Base-by-base conservation (phyloP, 2,329 filamentous ascomycete genomes). In the Pseudocercospora fijiensis region DNA sequence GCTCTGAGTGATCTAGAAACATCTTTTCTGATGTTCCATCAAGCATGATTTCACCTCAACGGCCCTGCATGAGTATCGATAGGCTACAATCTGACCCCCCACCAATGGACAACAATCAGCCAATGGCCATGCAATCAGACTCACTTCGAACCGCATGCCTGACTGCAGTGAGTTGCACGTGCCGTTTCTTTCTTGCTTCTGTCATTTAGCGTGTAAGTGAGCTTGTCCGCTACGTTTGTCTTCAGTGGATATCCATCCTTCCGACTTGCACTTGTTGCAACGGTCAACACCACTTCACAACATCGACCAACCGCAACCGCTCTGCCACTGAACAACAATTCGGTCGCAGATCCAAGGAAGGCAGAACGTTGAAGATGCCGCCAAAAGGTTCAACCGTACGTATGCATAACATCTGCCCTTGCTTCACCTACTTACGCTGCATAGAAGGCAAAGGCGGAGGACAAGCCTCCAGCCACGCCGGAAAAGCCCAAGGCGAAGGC, bases 331-430 rank as follows among this genome's bases (percentile, higher is more conserved):
- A 37, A 37, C 30, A 37, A 13, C 16, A 18, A 45, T 2, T 45
- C 28, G 11, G 28, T 30, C 4, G 2, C 28, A 30, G 8, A 9
- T 30, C 8, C 28, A 30, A 30, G 28, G 28, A 9, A 30, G 28
- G 28, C 28, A 30, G 28, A 30, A 9, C 4, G 33, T 5, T 37
- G 1, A 62, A 37, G 13, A 72, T 72, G 71, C 67, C 72, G 52
- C 70, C 71, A 1, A 74, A 73, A 47, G 65, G 49, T n/a, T 47
- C 62, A 18, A 65, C 68, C 63, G 69, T 69, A 45, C 57, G 61
- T 13, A 9, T 11, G 24, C 47, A 24, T 4, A 8, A 24, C 11
- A 4, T 22, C 16, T 45, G 8, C 11, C 5, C 22, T 11, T 33
- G 28, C 9, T 41, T 33, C 53, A 43, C 30, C 47, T 56, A 64